Percentiles rank a stretch among this genome's conserved stretches.
Evolutionary conservation across 83 land plant species (phyloP).

Genomic region (Picea engelmannii): DNA sequence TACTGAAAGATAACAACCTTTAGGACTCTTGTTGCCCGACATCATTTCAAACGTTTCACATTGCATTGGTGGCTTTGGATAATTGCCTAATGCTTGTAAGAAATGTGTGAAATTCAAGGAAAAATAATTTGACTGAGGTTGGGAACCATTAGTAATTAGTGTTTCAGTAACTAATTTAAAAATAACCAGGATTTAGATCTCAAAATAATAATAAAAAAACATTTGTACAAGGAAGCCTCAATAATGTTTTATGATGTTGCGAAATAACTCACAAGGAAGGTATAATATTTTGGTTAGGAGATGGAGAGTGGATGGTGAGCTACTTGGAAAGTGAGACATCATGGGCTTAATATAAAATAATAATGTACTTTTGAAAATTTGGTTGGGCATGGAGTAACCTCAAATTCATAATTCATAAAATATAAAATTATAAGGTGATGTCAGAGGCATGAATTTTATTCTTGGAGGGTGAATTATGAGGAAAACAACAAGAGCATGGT

Average conservation of each 20-base stretch:
- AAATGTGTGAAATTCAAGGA: conserved; percentile 4
- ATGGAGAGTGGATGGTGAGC: too few species aligned
- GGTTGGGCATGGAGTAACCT: too few species aligned
- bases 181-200: neutral
- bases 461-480: too few species aligned
- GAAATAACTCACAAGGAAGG: too few species aligned
- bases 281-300: too few species aligned
- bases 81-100: neutral
- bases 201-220: neutral
- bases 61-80: conserved; percentile 4
- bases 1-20: conserved; percentile 16
- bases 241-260: conserved; percentile 1
- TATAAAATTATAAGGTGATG: too few species aligned
- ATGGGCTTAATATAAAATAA: too few species aligned
- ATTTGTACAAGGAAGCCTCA: neutral
- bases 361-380: too few species aligned
- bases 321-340: too few species aligned
- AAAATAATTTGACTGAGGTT: neutral
- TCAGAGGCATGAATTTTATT: too few species aligned
- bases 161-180: neutral
- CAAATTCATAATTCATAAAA: too few species aligned
- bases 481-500: too few species aligned
- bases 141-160: neutral
- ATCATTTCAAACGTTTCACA: conserved; percentile 1
- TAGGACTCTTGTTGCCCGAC: conserved; percentile 9